Evolutionary conservation across 2,329 filamentous ascomycete species (phyloP).

Genomic region (Phoma sp.): DNA sequence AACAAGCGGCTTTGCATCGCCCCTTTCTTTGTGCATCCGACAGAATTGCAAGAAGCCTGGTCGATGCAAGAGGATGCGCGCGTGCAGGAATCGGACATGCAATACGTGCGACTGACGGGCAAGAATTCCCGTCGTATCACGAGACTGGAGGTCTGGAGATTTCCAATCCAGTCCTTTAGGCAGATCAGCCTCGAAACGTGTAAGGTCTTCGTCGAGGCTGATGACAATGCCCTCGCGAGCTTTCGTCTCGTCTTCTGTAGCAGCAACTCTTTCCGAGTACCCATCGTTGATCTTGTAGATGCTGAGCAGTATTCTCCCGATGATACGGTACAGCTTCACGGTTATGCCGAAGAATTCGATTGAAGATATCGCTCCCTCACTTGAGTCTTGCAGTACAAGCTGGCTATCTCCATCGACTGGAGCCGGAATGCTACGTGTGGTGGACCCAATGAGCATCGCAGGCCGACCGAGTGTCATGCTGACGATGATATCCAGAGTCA

Average conservation of each 20-base stretch:
- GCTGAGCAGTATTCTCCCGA: slow-evolving; percentile 10
- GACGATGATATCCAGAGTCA: slow-evolving; percentile 14
- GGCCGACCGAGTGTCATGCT: slow-evolving; percentile 20
- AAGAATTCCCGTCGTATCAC: not conserved
- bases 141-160: not conserved
- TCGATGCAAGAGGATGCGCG: slow-evolving; percentile 2
- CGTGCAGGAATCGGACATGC: slow-evolving; percentile 13
- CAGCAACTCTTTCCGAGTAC: not conserved
- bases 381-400: not conserved
- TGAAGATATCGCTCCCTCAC: not conserved
- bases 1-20: not conserved
- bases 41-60: slow-evolving; percentile 4
- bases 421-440: slow-evolving; percentile 1
- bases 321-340: slow-evolving; percentile 11
- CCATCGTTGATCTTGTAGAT: slow-evolving; percentile 12
- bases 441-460: slow-evolving; percentile 12
- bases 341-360: slow-evolving; percentile 13
- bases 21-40: not conserved
- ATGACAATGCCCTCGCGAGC: not conserved
- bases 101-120: slow-evolving; percentile 14
- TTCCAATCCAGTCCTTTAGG: not conserved
- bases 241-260: not conserved
- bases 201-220: slow-evolving; percentile 3
- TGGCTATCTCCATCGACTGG: slow-evolving; percentile 1
- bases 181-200: not conserved